phyloP scores from a whole-genome alignment of 179 eudicot genomes.

The Silene coronaria region DNA sequence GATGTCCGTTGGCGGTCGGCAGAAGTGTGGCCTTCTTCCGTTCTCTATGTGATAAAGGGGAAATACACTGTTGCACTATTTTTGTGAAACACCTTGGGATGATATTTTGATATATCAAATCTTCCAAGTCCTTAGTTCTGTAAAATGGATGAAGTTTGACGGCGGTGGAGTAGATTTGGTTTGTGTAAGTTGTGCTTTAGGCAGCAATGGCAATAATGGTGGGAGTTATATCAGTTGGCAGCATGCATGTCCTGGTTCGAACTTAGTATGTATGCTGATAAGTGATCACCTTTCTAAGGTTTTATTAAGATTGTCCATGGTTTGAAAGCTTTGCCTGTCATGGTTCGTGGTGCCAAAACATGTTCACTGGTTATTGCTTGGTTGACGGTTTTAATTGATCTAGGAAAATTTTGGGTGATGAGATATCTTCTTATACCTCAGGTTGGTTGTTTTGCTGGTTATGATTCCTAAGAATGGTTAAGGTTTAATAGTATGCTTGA shows the following conservation, averaged over 20 bases:
- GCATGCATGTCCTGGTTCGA: constrained; percentile 1
- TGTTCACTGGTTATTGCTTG: background rate
- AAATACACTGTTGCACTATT: background rate
- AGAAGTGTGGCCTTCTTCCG: background rate
- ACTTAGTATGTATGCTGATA: constrained; percentile 9
- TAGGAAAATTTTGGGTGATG: background rate
- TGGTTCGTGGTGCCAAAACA: background rate
- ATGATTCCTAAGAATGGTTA: background rate
- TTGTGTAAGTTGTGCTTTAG: constrained; percentile 1
- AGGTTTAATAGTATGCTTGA: background rate
- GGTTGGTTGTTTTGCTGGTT: constrained; percentile 2
- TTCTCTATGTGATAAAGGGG: constrained; percentile 10
- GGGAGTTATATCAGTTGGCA: constrained; percentile 4
- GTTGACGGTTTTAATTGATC: constrained; percentile 18
- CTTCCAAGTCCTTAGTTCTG: background rate
- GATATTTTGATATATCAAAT: constrained; percentile 1
- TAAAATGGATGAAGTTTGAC: background rate
- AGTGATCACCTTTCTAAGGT: constrained; percentile 15
- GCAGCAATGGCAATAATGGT: constrained; percentile 1
- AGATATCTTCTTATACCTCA: background rate
- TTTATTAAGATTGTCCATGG: background rate
- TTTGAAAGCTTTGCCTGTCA: constrained; percentile 14
- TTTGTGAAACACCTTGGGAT: background rate
- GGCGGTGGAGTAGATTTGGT: constrained; percentile 8
- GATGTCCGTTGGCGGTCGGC: constrained; percentile 6